A percentile compares a stretch with the other conserved stretches of the same genome.
Conservation (phyloP, 1,284 basidiomycete genomes). For the Apiotrichum brassicae region DNA sequence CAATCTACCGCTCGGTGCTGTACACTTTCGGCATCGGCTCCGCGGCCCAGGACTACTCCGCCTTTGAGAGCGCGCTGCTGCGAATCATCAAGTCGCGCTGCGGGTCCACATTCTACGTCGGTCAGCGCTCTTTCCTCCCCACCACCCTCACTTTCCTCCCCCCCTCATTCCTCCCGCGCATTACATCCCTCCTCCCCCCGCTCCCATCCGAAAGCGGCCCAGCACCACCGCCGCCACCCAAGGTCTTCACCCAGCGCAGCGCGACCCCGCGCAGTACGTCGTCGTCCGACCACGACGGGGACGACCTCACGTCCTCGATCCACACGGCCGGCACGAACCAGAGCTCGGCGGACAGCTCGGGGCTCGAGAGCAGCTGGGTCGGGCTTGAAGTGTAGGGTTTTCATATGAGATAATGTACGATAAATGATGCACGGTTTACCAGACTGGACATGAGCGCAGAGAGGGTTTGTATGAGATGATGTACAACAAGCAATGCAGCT, state of each 20-base stretch:
- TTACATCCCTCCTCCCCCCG: conserved; percentile 22
- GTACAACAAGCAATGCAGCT: no score
- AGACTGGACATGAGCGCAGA: no score
- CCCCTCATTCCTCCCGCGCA: conserved; percentile 15
- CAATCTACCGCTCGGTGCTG: conserved; percentile 6
- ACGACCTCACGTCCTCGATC: conserved; percentile 37
- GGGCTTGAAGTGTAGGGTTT: conserved; percentile 16
- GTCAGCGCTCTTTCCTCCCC: conserved; percentile 31
- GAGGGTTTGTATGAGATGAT: no score
- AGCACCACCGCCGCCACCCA: conserved; percentile 10
- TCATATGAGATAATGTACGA: no score
- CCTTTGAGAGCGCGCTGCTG: conserved; percentile 32
- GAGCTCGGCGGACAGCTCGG: conserved; percentile 19
- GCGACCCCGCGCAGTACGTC: conserved; percentile 7
- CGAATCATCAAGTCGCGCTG: conserved; percentile 24
- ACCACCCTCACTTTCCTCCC: conserved; percentile 24
- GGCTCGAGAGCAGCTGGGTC: conserved; percentile 39
- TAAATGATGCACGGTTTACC: no score
- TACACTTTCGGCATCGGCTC: conserved; percentile 28
- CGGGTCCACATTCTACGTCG: conserved; percentile 20
- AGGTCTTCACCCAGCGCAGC: conserved; percentile 3
- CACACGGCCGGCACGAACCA: conserved; percentile 30
- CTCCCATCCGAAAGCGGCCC: conserved; percentile 33
- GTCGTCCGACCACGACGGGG: conserved; percentile 35
- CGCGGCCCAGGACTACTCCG: conserved; percentile 27